These are phyloP conservation scores for Paxillus involutus DNA, from an alignment of 768 basidiomycete genomes.

Conservation along the genomic window DNA sequence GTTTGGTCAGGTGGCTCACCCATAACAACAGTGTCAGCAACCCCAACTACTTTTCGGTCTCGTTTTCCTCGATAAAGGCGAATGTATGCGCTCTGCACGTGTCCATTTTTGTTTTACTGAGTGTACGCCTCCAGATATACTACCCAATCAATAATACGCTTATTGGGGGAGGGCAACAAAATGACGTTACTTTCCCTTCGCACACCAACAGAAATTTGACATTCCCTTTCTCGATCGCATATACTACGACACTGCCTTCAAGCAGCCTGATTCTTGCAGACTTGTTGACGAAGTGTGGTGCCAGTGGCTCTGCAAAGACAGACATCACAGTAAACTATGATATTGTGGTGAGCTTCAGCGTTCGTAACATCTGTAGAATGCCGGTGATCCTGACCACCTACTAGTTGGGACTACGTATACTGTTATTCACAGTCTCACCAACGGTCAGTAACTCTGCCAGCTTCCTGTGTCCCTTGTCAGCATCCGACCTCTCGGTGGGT, in stretches of 20 bases:
- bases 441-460: conserved; percentile 58
- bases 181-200: conserved; percentile 47
- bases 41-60: conserved; percentile 77
- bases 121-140: conserved; percentile 45
- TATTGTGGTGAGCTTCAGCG: conserved; percentile 47
- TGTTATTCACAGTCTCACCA: conserved; percentile 68
- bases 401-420: conserved; percentile 63
- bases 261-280: conserved; percentile 55
- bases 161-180: conserved; percentile 62
- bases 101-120: conserved; percentile 1
- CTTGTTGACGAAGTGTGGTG: conserved; percentile 62
- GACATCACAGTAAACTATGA: conserved; percentile 64
- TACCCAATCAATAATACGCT: conserved; percentile 74
- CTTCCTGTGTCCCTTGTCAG: conserved; percentile 63
- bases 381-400: conserved; percentile 9
- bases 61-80: conserved; percentile 62
- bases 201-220: conserved; percentile 62
- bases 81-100: conserved; percentile 39
- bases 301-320: conserved; percentile 40
- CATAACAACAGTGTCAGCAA: conserved; percentile 61
- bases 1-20: conserved; percentile 3
- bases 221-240: conserved; percentile 72
- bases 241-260: conserved; percentile 56
- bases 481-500: conserved; percentile 27
- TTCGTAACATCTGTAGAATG: neutral